Evolutionary conservation across 768 basidiomycete genomes (phyloP).

Genomic region (Sporobolomyces roseus): DNA sequence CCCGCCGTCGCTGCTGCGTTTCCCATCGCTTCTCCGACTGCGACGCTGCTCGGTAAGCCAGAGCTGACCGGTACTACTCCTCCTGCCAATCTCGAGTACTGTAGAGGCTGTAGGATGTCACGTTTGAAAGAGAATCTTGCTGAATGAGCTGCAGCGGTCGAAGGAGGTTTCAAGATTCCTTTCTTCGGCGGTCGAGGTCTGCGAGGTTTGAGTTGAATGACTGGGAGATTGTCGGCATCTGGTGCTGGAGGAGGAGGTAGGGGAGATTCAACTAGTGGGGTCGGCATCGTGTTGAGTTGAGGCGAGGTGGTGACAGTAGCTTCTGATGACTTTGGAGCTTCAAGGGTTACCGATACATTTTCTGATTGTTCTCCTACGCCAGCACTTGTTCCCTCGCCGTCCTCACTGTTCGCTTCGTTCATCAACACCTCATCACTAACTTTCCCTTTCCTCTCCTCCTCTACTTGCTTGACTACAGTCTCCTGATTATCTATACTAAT

Average conservation of each 20-base stretch:
- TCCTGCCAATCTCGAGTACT: constrained; percentile 6
- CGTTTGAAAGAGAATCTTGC: constrained; percentile 42
- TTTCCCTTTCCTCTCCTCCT: too few relatives aligned
- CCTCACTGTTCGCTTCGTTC: too few relatives aligned
- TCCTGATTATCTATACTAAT: too few relatives aligned
- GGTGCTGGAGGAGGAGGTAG: not conserved
- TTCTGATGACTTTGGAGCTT: too few relatives aligned
- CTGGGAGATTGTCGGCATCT: constrained; percentile 1
- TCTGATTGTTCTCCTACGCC: too few relatives aligned
- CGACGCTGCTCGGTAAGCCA: constrained; percentile 9
- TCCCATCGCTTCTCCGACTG: constrained; percentile 10
- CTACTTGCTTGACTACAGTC: too few relatives aligned
- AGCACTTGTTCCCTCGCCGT: too few relatives aligned
- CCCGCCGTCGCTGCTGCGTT: constrained; percentile 23
- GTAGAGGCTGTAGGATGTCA: constrained; percentile 41
- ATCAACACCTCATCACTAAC: too few relatives aligned
- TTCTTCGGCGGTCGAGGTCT: constrained; percentile 25
- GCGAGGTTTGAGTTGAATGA: constrained; percentile 6
- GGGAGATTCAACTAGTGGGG: not conserved
- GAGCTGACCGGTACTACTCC: constrained; percentile 12
- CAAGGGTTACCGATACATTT: too few relatives aligned
- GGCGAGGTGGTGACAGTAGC: too few relatives aligned
- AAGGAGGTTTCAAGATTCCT: constrained; percentile 41
- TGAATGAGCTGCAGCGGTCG: constrained; percentile 18
- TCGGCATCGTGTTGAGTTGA: too few relatives aligned